These are phyloP conservation scores for Castanopsis chinensis DNA, from an alignment of 306 rosid genomes.

Conservation along the genomic window DNA sequence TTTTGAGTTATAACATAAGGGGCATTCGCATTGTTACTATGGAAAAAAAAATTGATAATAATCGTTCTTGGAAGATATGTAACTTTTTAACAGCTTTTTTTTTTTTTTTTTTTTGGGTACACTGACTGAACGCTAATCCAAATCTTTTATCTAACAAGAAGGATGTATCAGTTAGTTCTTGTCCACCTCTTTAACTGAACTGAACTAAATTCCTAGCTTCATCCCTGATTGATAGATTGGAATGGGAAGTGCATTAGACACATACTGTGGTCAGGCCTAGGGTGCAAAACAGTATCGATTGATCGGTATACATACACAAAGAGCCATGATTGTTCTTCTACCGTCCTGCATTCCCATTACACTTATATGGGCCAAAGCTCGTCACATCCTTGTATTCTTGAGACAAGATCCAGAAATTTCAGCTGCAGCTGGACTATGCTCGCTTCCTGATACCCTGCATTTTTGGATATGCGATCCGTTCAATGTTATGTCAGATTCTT, in stretches of 20 bases:
- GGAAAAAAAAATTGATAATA: no score
- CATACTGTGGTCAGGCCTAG: conserved; percentile 46
- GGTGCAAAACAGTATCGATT: conserved; percentile 40
- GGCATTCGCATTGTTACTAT: no score
- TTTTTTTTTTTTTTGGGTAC: no score
- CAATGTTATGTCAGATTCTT: conserved; percentile 37
- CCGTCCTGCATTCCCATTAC: conserved; percentile 35
- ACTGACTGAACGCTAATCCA: no score
- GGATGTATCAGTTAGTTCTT: no score
- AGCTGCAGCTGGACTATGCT: conserved; percentile 41
- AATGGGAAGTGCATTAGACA: conserved; percentile 49
- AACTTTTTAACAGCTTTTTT: no score
- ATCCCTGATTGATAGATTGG: conserved; percentile 24
- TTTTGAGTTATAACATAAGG: no score
- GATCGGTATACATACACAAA: conserved; percentile 43
- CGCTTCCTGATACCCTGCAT: conserved; percentile 40
- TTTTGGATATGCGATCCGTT: conserved; percentile 28
- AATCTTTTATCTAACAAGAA: no score
- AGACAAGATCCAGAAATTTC: conserved; percentile 48
- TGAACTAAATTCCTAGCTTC: no score
- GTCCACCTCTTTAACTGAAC: no score
- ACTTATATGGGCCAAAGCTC: conserved; percentile 37
- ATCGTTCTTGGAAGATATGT: no score
- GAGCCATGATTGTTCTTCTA: conserved; percentile 47
- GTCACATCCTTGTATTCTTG: conserved; percentile 35